phyloP scores from a whole-genome alignment of 768 basidiomycete genomes.

The Tephrocybe sp. region DNA sequence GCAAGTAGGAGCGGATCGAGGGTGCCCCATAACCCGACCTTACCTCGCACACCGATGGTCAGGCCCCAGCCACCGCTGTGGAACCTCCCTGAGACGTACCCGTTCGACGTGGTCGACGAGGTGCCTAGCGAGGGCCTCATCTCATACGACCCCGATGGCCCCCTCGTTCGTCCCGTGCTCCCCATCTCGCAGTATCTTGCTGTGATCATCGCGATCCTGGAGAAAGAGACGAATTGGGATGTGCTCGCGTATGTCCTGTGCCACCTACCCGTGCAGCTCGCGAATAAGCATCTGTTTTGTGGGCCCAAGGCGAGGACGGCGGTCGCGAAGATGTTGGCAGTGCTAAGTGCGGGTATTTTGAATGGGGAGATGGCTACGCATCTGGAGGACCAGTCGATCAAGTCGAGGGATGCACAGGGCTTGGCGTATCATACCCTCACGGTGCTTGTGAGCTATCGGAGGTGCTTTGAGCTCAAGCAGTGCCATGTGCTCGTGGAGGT shows the following conservation, averaged over 20 bases:
- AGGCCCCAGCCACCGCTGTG: conserved; percentile 57
- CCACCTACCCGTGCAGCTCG: conserved; percentile 86
- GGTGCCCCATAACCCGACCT: conserved; percentile 31
- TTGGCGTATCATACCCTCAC: conserved; percentile 85
- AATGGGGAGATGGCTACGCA: conserved; percentile 55
- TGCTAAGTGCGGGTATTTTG: conserved; percentile 67
- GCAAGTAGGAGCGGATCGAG: conserved; percentile 25
- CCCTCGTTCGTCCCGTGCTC: conserved; percentile 48
- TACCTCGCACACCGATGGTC: conserved; percentile 23
- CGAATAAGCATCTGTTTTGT: conserved; percentile 96
- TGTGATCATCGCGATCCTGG: conserved; percentile 63
- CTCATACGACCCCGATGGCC: conserved; percentile 58
- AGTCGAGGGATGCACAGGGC: conserved; percentile 81
- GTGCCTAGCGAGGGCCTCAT: conserved; percentile 70
- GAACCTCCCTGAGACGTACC: conserved; percentile 64
- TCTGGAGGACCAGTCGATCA: conserved; percentile 59
- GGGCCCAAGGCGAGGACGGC: conserved; percentile 75
- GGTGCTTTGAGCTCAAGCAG: conserved; percentile 68
- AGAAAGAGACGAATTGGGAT: conserved; percentile 86
- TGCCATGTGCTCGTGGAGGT: conserved; percentile 74
- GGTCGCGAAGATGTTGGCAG: conserved; percentile 61
- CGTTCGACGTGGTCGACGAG: conserved; percentile 53
- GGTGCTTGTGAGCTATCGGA: conserved; percentile 84
- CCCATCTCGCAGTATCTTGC: conserved; percentile 75
- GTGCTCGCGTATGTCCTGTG: conserved; percentile 89